phyloP scores from a whole-genome alignment of 352 stramenopile genomes.

The Phytophthora pistaciae region DNA sequence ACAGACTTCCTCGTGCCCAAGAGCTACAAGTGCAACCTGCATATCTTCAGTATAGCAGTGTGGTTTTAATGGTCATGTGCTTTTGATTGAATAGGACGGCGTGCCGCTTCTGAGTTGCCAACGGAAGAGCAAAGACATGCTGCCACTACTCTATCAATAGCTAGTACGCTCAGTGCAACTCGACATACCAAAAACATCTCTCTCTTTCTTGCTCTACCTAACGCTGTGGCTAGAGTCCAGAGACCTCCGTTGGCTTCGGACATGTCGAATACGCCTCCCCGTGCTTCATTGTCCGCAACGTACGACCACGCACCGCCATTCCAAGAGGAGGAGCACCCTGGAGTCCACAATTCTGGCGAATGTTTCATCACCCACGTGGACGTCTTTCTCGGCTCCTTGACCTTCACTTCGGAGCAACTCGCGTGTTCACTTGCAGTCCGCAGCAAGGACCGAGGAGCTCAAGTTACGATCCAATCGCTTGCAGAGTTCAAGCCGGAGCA shows the following conservation, averaged over 20 bases:
- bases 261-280: too few relatives aligned
- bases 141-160: slow-evolving; percentile 5
- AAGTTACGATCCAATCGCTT: slow-evolving; percentile 17
- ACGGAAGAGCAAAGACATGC: neutral
- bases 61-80: neutral
- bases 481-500: slow-evolving; percentile 55
- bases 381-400: slow-evolving; percentile 93
- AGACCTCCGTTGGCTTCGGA: too few relatives aligned
- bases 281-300: neutral
- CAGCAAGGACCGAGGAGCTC: slow-evolving; percentile 54
- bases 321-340: neutral
- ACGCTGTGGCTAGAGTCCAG: neutral
- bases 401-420: slow-evolving; percentile 93
- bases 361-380: slow-evolving; percentile 44
- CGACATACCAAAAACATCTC: neutral
- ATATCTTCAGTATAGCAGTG: too few relatives aligned
- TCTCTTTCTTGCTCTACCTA: neutral
- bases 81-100: neutral
- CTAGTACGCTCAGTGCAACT: neutral
- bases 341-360: neutral
- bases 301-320: neutral
- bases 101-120: neutral
- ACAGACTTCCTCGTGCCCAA: too few relatives aligned
- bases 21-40: too few relatives aligned
- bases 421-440: slow-evolving; percentile 65